Percentiles rank a stretch among this genome's conserved stretches.
phyloP scores from a whole-genome alignment of 2,329 filamentous ascomycete genomes.

The Fusarium chuoi region DNA sequence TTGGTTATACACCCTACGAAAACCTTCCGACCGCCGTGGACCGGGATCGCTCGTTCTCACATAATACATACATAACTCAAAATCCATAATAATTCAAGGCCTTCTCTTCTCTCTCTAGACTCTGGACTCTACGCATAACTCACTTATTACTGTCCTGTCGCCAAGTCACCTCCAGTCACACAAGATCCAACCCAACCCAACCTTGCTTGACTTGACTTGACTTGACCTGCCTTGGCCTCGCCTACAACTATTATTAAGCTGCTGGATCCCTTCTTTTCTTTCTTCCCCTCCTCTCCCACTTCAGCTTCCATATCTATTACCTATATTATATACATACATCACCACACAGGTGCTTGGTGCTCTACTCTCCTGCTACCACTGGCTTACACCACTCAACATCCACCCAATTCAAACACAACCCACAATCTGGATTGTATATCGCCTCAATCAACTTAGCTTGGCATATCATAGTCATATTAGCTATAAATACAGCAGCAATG shows the following conservation, averaged over 20 bases:
- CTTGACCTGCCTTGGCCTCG: constrained; percentile 27
- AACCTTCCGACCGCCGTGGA: constrained; percentile 41
- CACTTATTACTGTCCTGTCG: constrained; percentile 6
- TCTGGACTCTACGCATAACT: constrained; percentile 22
- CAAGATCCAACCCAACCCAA: constrained; percentile 2
- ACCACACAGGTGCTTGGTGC: constrained; percentile 27
- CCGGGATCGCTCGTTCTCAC: constrained; percentile 37
- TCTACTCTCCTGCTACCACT: background rate
- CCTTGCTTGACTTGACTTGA: background rate
- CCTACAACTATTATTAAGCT: constrained; percentile 44
- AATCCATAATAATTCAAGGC: constrained; percentile 29
- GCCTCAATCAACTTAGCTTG: constrained; percentile 13
- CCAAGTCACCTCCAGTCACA: constrained; percentile 26
- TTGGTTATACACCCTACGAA: constrained; percentile 19
- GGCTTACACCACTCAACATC: constrained; percentile 29
- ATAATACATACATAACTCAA: constrained; percentile 36
- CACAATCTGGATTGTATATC: constrained; percentile 19
- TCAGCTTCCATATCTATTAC: constrained; percentile 28
- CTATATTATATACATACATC: constrained; percentile 41
- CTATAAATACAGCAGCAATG: constrained; percentile 52
- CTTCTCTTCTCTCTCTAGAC: constrained; percentile 12
- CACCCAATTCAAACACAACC: background rate
- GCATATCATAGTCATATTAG: constrained; percentile 10
- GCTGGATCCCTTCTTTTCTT: constrained; percentile 25
- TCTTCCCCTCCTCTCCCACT: constrained; percentile 12